Conservation (phyloP, 1,139 yeast genomes). For the Geotrichum reessii region DNA sequence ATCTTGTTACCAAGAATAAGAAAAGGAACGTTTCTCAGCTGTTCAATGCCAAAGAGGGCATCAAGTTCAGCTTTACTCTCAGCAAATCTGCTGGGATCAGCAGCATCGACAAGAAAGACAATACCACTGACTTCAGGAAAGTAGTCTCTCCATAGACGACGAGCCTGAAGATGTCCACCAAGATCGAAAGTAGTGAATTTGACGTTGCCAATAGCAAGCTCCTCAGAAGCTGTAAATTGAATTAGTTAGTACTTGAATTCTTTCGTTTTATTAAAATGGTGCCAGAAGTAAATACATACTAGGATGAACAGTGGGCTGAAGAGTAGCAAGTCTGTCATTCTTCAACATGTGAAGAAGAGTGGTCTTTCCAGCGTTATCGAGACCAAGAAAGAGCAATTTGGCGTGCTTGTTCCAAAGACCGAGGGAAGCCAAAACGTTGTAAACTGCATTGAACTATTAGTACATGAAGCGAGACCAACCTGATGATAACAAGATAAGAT, state of each 20-base stretch:
- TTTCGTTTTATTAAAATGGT: neutral
- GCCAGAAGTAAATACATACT: conserved; percentile 26
- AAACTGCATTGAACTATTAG: conserved; percentile 43
- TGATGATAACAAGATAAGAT: neutral
- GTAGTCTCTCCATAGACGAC: conserved; percentile 98
- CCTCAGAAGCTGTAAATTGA: conserved; percentile 65
- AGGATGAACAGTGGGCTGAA: conserved; percentile 97
- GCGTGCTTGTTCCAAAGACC: conserved; percentile 99
- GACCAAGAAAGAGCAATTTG: conserved; percentile 87
- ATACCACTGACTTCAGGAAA: conserved; percentile 99
- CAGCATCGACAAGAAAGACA: conserved; percentile 93
- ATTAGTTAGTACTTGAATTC: conserved; percentile 1
- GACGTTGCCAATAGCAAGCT: conserved; percentile 91
- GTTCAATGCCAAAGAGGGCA: conserved; percentile 86
- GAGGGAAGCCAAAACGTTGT: conserved; percentile 85
- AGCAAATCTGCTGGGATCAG: conserved; percentile 90
- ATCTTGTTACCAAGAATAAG: conserved; percentile 93
- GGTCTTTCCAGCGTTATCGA: conserved; percentile 98
- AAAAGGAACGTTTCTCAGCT: conserved; percentile 82
- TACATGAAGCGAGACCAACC: neutral
- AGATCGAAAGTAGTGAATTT: conserved; percentile 96
- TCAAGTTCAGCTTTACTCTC: conserved; percentile 95
- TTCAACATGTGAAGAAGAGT: conserved; percentile 94
- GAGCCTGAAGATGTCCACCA: conserved; percentile 98
- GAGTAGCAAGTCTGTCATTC: conserved; percentile 94